phyloP scores from a whole-genome alignment of 352 stramenopile genomes.

The Aphanomyces cochlioides region DNA sequence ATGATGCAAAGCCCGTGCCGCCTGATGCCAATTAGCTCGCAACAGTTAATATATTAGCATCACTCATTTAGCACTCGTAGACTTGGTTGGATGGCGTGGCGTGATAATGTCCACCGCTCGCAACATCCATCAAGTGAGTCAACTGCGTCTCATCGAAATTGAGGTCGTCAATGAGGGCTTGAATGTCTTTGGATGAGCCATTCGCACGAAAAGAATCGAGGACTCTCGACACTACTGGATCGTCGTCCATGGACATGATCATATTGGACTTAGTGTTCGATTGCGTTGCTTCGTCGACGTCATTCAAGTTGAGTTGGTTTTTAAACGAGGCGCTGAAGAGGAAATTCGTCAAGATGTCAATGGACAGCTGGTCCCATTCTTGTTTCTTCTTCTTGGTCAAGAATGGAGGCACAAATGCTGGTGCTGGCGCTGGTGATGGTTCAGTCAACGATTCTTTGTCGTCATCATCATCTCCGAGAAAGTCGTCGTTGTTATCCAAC shows the following conservation, averaged over 20 bases:
- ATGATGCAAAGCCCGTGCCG: neutral
- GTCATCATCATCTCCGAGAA: neutral
- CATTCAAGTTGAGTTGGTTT: constrained; percentile 2
- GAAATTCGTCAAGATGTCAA: constrained; percentile 27
- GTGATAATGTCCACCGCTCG: neutral
- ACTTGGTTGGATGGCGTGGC: neutral
- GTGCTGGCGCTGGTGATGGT: neutral
- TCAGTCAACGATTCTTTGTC: neutral
- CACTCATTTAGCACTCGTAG: neutral
- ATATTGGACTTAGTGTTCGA: constrained; percentile 10
- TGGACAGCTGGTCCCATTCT: constrained; percentile 29
- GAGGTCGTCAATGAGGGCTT: constrained; percentile 20
- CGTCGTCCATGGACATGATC: constrained; percentile 27
- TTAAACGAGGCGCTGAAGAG: constrained; percentile 24
- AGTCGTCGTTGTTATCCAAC: constrained; percentile 4
- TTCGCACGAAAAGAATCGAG: constrained; percentile 24
- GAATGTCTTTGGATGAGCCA: constrained; percentile 25
- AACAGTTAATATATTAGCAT: too few species aligned
- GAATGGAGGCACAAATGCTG: constrained; percentile 9
- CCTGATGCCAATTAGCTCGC: neutral
- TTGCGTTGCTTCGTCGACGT: constrained; percentile 17
- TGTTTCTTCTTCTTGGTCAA: constrained; percentile 30
- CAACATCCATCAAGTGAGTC: constrained; percentile 23
- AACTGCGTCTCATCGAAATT: constrained; percentile 6
- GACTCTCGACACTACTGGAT: constrained; percentile 25